These are phyloP conservation scores for Penicillium manginii DNA, from an alignment of 495 filamentous ascomycete genomes.

Conservation along the genomic window DNA sequence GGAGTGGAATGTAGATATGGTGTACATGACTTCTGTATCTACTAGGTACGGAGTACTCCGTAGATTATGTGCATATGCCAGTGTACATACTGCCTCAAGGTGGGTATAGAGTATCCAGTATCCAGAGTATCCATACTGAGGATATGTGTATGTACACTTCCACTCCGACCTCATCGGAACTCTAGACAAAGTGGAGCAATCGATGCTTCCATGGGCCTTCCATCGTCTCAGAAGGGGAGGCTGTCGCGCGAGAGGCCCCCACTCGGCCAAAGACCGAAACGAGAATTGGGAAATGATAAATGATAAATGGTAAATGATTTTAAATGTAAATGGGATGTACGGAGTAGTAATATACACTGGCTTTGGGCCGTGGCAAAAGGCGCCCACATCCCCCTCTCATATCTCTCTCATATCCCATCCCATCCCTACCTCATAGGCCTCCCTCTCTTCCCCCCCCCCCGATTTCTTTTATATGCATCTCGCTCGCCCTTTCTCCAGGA, in stretches of 20 bases:
- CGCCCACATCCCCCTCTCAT: too few species aligned
- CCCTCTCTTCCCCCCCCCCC: neutral
- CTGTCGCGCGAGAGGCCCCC: constrained; percentile 11
- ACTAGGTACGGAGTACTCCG: neutral
- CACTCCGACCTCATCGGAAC: too few species aligned
- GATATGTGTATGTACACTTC: too few species aligned
- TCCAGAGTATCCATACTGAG: neutral
- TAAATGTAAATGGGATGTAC: too few species aligned
- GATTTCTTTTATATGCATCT: constrained; percentile 11
- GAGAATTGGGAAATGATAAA: neutral
- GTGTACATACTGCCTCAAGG: constrained; percentile 4
- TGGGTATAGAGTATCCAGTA: too few species aligned
- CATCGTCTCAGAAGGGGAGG: constrained; percentile 22
- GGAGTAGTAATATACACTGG: too few species aligned
- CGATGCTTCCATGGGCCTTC: constrained; percentile 31
- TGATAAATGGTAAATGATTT: neutral
- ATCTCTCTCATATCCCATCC: too few species aligned
- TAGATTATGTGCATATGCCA: too few species aligned
- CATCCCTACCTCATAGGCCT: constrained; percentile 4
- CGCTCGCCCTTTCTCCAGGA: constrained; percentile 15
- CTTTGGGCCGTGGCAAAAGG: too few species aligned
- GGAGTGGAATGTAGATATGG: constrained; percentile 14
- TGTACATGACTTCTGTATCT: neutral
- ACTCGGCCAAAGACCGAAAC: constrained; percentile 21
- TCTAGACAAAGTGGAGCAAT: constrained; percentile 17